Percentiles rank a stretch among this genome's conserved stretches.
Evolutionary conservation across 352 stramenopile genomes (phyloP).

Genomic region (Phytopythium helicoides): DNA sequence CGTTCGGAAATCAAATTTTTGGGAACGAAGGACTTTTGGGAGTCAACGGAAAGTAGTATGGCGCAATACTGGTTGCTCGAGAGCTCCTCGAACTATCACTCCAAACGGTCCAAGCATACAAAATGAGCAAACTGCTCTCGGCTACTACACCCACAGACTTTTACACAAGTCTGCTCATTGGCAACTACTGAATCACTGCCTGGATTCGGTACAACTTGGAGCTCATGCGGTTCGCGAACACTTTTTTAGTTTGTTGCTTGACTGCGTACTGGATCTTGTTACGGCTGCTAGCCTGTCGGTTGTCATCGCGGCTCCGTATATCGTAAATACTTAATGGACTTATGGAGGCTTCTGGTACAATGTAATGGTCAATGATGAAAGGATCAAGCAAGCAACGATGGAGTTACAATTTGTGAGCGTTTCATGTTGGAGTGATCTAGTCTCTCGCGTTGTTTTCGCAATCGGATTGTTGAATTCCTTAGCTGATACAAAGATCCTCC

Average conservation of each 20-base stretch:
- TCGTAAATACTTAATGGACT: conserved; percentile 13
- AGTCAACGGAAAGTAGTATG: conserved; percentile 20
- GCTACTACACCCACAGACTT: conserved; percentile 19
- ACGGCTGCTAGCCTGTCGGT: conserved; percentile 20
- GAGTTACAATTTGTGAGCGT: conserved; percentile 31
- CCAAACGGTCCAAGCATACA: conserved; percentile 31
- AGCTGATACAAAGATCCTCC: conserved; percentile 7
- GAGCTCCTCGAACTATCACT: conserved; percentile 24
- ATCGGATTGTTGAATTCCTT: conserved; percentile 6
- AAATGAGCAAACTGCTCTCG: conserved; percentile 25
- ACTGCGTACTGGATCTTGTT: conserved; percentile 27
- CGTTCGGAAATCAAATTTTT: background rate
- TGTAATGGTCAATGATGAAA: conserved; percentile 30
- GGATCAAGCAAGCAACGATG: conserved; percentile 17
- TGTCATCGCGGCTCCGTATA: conserved; percentile 18
- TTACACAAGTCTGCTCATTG: conserved; percentile 17
- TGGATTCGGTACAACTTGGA: conserved; percentile 15
- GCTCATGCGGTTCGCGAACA: conserved; percentile 15
- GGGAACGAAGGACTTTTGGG: conserved; percentile 3
- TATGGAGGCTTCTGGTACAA: conserved; percentile 12
- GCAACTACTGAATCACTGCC: conserved; percentile 26
- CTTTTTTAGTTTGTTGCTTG: conserved; percentile 25
- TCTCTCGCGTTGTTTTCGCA: conserved; percentile 16
- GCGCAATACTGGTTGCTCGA: conserved; percentile 10
- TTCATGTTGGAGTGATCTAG: conserved; percentile 23